Conservation (phyloP, 495 filamentous ascomycete species). For the Daldinia vernicosa region DNA sequence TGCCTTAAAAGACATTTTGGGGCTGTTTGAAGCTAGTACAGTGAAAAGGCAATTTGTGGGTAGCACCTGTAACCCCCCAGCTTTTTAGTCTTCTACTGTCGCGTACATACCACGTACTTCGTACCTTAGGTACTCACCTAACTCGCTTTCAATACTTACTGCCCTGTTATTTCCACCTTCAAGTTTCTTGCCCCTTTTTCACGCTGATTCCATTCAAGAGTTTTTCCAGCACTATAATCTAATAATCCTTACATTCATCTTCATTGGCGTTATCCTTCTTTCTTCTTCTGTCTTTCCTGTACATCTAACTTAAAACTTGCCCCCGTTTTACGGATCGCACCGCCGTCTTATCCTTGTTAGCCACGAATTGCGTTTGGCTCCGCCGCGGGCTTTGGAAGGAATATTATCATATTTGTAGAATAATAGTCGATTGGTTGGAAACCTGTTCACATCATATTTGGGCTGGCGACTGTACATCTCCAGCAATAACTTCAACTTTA, state of each 20-base stretch:
- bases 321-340: constrained; percentile 3
- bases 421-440: not conserved
- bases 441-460: not conserved
- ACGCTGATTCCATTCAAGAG: not conserved
- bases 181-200: constrained; percentile 26
- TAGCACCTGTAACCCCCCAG: not conserved
- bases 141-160: not conserved
- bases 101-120: not conserved
- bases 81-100: constrained; percentile 4
- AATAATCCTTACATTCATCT: constrained; percentile 13
- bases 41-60: not conserved
- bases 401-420: not conserved
- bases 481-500: not conserved
- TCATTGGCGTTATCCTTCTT: constrained; percentile 15
- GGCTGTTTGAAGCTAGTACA: not conserved
- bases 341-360: not conserved
- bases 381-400: constrained; percentile 1
- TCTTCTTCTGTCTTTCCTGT: constrained; percentile 18
- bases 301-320: not conserved
- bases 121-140: constrained; percentile 1
- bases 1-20: not conserved
- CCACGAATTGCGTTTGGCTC: not conserved
- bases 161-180: constrained; percentile 14
- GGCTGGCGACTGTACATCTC: not conserved
- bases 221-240: constrained; percentile 15